Conservation (phyloP, 1,284 basidiomycete species). For the Cryptococcus jaspeensis region DNA sequence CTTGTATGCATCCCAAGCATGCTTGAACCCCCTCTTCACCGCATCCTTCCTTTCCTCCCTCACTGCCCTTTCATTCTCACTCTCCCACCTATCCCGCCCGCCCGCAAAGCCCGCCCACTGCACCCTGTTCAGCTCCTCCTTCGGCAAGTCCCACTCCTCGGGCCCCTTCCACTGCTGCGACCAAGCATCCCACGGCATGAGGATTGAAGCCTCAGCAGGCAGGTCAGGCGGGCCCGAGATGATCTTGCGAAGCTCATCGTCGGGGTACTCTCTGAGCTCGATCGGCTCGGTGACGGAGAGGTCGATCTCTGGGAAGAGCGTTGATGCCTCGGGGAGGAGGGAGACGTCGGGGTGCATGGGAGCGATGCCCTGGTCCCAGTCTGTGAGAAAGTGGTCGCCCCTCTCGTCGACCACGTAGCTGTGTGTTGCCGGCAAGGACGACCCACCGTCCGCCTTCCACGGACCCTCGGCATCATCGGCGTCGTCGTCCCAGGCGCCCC, state of each 20-base stretch:
- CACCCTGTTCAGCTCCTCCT: constrained; percentile 19
- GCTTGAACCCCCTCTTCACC: constrained; percentile 48
- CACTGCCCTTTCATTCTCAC: constrained; percentile 20
- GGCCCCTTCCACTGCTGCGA: constrained; percentile 35
- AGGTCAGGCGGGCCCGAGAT: constrained; percentile 21
- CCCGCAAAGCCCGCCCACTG: constrained; percentile 35
- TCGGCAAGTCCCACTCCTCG: constrained; percentile 29
- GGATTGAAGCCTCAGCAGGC: constrained; percentile 1
- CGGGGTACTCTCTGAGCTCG: constrained; percentile 24
- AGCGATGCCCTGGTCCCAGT: constrained; percentile 22
- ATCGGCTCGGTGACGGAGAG: constrained; percentile 20
- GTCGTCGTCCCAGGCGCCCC: constrained; percentile 1
- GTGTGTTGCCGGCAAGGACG: background rate
- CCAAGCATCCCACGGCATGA: constrained; percentile 24
- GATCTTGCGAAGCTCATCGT: constrained; percentile 26
- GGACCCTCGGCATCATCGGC: background rate
- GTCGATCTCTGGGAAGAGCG: constrained; percentile 39
- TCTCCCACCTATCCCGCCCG: constrained; percentile 28
- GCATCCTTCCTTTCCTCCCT: constrained; percentile 42
- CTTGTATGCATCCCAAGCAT: constrained; percentile 53
- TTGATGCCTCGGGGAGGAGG: constrained; percentile 21
- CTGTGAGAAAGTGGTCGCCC: constrained; percentile 32
- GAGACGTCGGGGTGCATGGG: constrained; percentile 37
- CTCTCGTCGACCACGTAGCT: constrained; percentile 29
- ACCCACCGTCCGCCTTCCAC: background rate